Conservation (phyloP, 2,329 filamentous ascomycete species). For the Fusarium coffeatum region DNA sequence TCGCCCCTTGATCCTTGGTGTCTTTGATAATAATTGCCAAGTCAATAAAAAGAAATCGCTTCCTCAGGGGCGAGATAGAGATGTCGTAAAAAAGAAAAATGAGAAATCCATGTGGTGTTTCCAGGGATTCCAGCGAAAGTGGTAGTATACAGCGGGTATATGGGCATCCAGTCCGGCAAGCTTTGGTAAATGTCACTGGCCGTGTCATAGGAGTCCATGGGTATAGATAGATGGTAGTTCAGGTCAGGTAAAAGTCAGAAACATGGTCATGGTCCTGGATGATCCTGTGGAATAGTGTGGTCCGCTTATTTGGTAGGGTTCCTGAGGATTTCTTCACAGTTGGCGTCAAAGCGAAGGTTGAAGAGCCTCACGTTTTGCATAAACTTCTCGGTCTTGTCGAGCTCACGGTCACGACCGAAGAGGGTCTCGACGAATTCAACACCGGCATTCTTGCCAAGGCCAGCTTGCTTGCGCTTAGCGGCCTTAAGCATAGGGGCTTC, state of each 20-base stretch:
- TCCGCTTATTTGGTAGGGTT: constrained; percentile 65
- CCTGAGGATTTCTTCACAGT: constrained; percentile 88
- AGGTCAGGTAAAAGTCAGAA: constrained; percentile 36
- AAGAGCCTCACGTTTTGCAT: constrained; percentile 90
- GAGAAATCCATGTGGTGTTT: constrained; percentile 41
- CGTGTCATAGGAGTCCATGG: constrained; percentile 40
- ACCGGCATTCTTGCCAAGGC: constrained; percentile 89
- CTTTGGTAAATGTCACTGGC: constrained; percentile 37
- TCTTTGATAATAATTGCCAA: constrained; percentile 41
- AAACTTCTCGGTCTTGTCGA: constrained; percentile 90
- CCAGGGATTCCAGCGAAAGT: constrained; percentile 45
- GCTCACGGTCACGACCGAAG: constrained; percentile 89
- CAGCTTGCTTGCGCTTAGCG: constrained; percentile 75
- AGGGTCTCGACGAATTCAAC: constrained; percentile 96
- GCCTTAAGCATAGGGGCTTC: constrained; percentile 96
- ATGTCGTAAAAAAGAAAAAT: constrained; percentile 38
- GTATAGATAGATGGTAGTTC: constrained; percentile 33
- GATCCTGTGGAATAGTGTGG: constrained; percentile 36
- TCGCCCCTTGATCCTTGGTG: constrained; percentile 46
- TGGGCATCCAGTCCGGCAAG: constrained; percentile 43
- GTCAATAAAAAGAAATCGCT: constrained; percentile 44
- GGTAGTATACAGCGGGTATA: constrained; percentile 48
- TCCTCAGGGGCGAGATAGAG: constrained; percentile 42
- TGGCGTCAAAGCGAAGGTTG: constrained; percentile 94
- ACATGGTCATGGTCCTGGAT: constrained; percentile 43